A percentile compares a stretch with the other conserved stretches of the same genome.
phyloP scores from a whole-genome alignment of 2,329 filamentous ascomycete genomes.

The Epichloe coenophiala region DNA sequence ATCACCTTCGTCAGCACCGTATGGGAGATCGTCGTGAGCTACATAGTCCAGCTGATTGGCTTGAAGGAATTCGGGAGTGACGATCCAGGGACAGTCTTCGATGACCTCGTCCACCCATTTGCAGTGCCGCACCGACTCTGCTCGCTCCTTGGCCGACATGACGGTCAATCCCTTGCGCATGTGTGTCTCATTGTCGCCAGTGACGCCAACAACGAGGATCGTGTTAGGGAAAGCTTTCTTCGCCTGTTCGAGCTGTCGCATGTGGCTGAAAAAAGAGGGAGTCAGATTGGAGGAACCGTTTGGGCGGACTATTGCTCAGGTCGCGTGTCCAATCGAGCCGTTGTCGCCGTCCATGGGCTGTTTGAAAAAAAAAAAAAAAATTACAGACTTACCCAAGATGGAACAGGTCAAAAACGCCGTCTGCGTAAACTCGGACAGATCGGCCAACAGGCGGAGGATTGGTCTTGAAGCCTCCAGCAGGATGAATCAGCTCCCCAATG shows the following conservation, averaged over 20 bases:
- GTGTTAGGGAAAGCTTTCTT: constrained; percentile 92
- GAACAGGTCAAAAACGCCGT: constrained; percentile 96
- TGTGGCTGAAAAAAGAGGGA: constrained; percentile 52
- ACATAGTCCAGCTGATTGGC: constrained; percentile 93
- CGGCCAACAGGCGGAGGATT: constrained; percentile 72
- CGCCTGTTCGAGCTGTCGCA: constrained; percentile 95
- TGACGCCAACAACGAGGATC: constrained; percentile 88
- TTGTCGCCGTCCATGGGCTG: neutral
- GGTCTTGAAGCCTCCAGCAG: constrained; percentile 82
- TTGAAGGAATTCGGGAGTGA: constrained; percentile 79
- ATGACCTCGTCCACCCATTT: constrained; percentile 99
- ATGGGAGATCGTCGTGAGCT: constrained; percentile 92
- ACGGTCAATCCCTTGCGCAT: constrained; percentile 91
- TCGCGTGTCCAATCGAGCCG: neutral
- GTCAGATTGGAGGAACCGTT: neutral
- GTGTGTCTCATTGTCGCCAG: constrained; percentile 88
- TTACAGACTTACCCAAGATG: constrained; percentile 69
- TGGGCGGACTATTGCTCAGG: neutral
- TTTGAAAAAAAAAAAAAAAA: no score
- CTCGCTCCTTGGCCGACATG: constrained; percentile 78
- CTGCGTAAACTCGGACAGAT: constrained; percentile 85
- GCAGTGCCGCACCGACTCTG: constrained; percentile 91
- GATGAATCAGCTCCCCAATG: constrained; percentile 68
- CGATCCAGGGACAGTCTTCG: constrained; percentile 95
- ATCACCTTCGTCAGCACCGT: constrained; percentile 87